These are phyloP conservation scores for Diplocarpon rosae DNA, from an alignment of 2,329 filamentous ascomycete genomes.

Conservation along the genomic window DNA sequence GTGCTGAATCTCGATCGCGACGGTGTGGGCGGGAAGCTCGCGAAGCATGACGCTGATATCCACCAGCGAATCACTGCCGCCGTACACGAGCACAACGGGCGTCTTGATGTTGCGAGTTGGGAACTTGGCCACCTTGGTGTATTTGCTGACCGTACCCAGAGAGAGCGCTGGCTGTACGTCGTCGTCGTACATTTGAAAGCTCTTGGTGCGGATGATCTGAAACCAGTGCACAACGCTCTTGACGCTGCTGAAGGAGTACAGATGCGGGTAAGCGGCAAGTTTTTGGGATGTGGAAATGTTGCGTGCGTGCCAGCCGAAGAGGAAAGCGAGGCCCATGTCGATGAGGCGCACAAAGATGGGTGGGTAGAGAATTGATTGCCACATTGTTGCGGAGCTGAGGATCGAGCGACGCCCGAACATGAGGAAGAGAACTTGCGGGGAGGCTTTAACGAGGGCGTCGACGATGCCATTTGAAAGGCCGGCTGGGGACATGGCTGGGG, in stretches of 20 bases:
- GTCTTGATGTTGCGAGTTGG: slow-evolving; percentile 96
- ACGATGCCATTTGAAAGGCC: slow-evolving; percentile 84
- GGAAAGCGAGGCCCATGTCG: slow-evolving; percentile 66
- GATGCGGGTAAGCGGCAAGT: slow-evolving; percentile 85
- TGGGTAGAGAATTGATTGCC: slow-evolving; percentile 91
- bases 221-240: slow-evolving; percentile 99
- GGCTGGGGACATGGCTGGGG: slow-evolving; percentile 91
- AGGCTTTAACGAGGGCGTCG: slow-evolving; percentile 85
- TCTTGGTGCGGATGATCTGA: slow-evolving; percentile 92
- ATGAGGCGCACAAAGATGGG: slow-evolving; percentile 85
- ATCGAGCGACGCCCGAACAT: slow-evolving; percentile 89
- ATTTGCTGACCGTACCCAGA: slow-evolving; percentile 61
- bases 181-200: slow-evolving; percentile 98
- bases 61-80: slow-evolving; percentile 84
- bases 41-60: slow-evolving; percentile 89
- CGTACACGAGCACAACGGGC: slow-evolving; percentile 86
- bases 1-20: slow-evolving; percentile 77
- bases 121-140: slow-evolving; percentile 93
- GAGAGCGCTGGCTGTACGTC: slow-evolving; percentile 71
- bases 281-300: slow-evolving; percentile 87
- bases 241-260: slow-evolving; percentile 94
- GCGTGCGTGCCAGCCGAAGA: slow-evolving; percentile 79
- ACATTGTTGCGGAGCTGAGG: slow-evolving; percentile 87
- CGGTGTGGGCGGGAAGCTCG: slow-evolving; percentile 74
- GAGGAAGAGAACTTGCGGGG: slow-evolving; percentile 82